A percentile compares a stretch with the other conserved stretches of the same genome.
These are phyloP conservation scores for Isatis lusitanica DNA, from an alignment of 441 rosid species.

Conservation along the genomic window DNA sequence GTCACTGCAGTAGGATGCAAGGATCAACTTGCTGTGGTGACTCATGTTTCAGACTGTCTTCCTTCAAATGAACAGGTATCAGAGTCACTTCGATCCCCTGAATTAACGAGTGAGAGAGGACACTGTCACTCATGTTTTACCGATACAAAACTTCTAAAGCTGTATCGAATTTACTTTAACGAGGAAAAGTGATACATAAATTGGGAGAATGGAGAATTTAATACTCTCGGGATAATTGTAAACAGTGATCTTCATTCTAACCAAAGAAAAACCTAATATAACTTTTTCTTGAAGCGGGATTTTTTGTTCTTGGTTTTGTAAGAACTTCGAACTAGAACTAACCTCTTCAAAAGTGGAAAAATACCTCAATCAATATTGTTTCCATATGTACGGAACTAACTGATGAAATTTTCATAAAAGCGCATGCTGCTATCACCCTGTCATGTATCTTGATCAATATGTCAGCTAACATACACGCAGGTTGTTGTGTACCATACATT, in stretches of 20 bases:
- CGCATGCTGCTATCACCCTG: not conserved
- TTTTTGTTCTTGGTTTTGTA: no score
- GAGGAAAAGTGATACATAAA: no score
- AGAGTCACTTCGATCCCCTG: no score
- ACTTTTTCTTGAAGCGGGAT: no score
- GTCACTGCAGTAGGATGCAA: conserved; percentile 83
- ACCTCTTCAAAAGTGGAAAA: not conserved
- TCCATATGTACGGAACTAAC: not conserved
- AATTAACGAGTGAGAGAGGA: no score
- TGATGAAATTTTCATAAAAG: not conserved
- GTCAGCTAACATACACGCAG: not conserved
- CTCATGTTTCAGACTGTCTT: conserved; percentile 78
- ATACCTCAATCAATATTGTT: not conserved
- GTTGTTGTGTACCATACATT: not conserved
- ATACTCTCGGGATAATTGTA: no score
- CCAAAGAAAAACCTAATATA: no score
- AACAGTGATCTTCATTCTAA: no score
- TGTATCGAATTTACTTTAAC: no score
- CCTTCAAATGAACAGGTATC: conserved; percentile 82
- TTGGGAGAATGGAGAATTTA: no score
- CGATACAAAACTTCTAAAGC: no score
- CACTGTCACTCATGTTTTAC: no score
- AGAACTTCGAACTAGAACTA: not conserved
- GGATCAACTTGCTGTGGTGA: conserved; percentile 82
- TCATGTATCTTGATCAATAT: not conserved